Evolutionary conservation across 495 filamentous ascomycete genomes (phyloP).

Genomic region (Penicillium robsamsonii): DNA sequence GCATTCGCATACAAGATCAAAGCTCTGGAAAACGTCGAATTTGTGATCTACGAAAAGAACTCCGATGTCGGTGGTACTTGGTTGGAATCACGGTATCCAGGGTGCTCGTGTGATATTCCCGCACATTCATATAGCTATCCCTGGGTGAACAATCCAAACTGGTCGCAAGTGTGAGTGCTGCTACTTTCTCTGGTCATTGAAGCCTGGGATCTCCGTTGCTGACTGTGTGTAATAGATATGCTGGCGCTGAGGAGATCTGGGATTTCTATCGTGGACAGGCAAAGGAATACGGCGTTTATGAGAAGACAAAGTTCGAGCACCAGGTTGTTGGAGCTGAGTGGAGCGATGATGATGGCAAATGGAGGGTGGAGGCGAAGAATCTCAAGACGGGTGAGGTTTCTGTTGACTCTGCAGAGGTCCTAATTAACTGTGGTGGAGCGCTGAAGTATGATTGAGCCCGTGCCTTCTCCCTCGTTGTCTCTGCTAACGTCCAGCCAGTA

Average conservation of each 20-base stretch:
- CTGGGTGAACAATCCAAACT: background rate
- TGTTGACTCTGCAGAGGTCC: background rate
- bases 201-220: no score
- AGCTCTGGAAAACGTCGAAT: background rate
- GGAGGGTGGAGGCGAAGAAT: background rate
- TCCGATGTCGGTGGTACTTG: background rate
- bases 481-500: background rate
- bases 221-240: no score
- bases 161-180: background rate
- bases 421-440: background rate
- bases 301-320: background rate
- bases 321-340: background rate
- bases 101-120: background rate
- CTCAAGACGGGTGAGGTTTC: background rate
- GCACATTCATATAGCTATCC: background rate
- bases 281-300: no score
- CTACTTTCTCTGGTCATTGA: no score
- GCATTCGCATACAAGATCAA: no score
- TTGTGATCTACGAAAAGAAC: background rate
- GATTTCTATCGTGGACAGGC: no score
- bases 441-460: background rate
- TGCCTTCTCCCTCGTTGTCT: no score
- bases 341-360: background rate
- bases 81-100: background rate
- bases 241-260: no score